These are phyloP conservation scores for Kodamaea fungicola DNA, from an alignment of 1,139 yeast species.

Conservation along the genomic window DNA sequence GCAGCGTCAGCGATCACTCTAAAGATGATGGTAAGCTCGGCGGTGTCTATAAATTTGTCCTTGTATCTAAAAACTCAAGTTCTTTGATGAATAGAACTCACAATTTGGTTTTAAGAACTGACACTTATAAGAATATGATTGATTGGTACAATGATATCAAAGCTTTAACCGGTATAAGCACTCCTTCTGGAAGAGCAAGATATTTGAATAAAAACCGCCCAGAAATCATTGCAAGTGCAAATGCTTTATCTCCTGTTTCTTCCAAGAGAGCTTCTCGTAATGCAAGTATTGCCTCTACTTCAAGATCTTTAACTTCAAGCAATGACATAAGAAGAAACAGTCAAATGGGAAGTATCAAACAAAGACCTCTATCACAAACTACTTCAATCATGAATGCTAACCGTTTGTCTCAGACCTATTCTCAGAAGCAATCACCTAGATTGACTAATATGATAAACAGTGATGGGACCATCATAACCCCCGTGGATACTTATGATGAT, in stretches of 20 bases:
- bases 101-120: conserved; percentile 90
- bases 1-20: conserved; percentile 79
- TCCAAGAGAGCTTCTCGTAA: conserved; percentile 24
- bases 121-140: conserved; percentile 72
- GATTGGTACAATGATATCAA: conserved; percentile 82
- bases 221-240: conserved; percentile 5
- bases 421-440: conserved; percentile 35
- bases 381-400: conserved; percentile 24
- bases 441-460: conserved; percentile 45
- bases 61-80: conserved; percentile 66
- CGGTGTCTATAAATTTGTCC: conserved; percentile 71
- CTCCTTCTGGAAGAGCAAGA: conserved; percentile 49
- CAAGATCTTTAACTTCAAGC: conserved; percentile 15
- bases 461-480: conserved; percentile 47
- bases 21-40: conserved; percentile 61
- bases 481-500: conserved; percentile 29
- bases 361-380: conserved; percentile 23
- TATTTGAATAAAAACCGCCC: conserved; percentile 17
- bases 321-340: conserved; percentile 1
- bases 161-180: conserved; percentile 55
- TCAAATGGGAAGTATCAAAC: conserved; percentile 8
- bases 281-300: conserved; percentile 29
- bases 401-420: conserved; percentile 37
- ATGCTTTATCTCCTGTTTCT: conserved; percentile 6
- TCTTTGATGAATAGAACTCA: conserved; percentile 74